A percentile compares a stretch with the other conserved stretches of the same genome.
Evolutionary conservation across 306 rosid genomes (phyloP).

Genomic region (Rosa lucieae): DNA sequence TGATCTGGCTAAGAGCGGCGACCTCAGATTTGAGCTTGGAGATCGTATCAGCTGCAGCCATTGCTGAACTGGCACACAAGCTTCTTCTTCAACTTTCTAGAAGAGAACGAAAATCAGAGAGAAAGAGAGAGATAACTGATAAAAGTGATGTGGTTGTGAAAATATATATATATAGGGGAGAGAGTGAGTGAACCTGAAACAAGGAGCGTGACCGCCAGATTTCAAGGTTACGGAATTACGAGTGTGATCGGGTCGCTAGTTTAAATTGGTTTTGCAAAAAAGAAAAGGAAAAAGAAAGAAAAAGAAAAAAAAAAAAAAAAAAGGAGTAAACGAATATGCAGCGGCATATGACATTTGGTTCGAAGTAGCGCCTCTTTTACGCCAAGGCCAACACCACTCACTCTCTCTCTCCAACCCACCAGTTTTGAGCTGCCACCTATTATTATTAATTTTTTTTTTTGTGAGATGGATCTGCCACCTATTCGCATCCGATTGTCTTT

Average conservation of each 20-base stretch:
- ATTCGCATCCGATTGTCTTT: neutral
- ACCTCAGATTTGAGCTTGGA: slow-evolving; percentile 63
- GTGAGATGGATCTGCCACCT: neutral
- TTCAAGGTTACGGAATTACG: no score
- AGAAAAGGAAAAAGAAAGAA: no score
- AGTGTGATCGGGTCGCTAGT: no score
- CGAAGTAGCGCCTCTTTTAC: slow-evolving; percentile 44
- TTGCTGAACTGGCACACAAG: slow-evolving; percentile 27
- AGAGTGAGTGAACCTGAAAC: neutral
- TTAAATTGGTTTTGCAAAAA: neutral
- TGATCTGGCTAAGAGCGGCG: slow-evolving; percentile 72
- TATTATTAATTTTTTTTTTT: no score
- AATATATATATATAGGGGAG: neutral
- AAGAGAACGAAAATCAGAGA: slow-evolving; percentile 8
- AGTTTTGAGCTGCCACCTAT: neutral
- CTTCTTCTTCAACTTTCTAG: slow-evolving; percentile 11
- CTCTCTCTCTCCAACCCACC: neutral
- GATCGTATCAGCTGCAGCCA: slow-evolving; percentile 62
- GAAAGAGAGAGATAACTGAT: slow-evolving; percentile 7
- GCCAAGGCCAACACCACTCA: slow-evolving; percentile 26
- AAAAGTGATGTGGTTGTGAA: neutral
- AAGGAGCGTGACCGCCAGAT: neutral
- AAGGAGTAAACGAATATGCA: slow-evolving; percentile 29
- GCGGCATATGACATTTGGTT: slow-evolving; percentile 31
- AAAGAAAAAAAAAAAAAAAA: no score